A percentile compares a stretch with the other conserved stretches of the same genome.
phyloP scores from a whole-genome alignment of 2,329 filamentous ascomycete species.

The Hyphodiscus sp. region DNA sequence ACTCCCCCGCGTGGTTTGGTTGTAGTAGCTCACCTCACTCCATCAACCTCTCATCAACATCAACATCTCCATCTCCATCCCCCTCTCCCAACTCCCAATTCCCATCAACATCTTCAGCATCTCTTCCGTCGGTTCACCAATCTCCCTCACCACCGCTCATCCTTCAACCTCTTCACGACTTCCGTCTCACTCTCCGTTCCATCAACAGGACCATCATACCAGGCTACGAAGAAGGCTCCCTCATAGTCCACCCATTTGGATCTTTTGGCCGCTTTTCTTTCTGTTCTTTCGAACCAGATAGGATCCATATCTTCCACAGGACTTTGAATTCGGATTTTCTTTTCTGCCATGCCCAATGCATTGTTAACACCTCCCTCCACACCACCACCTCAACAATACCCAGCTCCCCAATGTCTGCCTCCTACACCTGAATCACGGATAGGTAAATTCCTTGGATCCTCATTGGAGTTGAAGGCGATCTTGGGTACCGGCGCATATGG shows the following conservation, averaged over 20 bases:
- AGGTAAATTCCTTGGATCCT: constrained; percentile 65
- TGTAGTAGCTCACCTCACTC: constrained; percentile 1
- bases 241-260: constrained; percentile 2
- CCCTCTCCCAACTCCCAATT: no score
- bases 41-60: constrained; percentile 4
- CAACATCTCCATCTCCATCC: constrained; percentile 2
- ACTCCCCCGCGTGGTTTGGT: not conserved
- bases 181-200: constrained; percentile 10
- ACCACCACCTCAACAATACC: constrained; percentile 16
- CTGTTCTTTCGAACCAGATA: constrained; percentile 19
- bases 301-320: constrained; percentile 11
- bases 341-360: constrained; percentile 25
- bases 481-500: constrained; percentile 94
- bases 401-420: constrained; percentile 5
- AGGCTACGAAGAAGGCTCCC: not conserved
- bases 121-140: constrained; percentile 10
- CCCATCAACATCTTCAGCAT: no score
- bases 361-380: constrained; percentile 23
- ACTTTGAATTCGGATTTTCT: constrained; percentile 15
- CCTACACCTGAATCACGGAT: constrained; percentile 72
- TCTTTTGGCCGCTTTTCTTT: constrained; percentile 17
- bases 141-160: constrained; percentile 16
- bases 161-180: constrained; percentile 9
- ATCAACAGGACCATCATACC: constrained; percentile 3
- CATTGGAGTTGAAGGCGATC: constrained; percentile 72